These are phyloP conservation scores for Rhododendron mucronatum DNA, from an alignment of 148 eudicot genomes.

Conservation along the genomic window DNA sequence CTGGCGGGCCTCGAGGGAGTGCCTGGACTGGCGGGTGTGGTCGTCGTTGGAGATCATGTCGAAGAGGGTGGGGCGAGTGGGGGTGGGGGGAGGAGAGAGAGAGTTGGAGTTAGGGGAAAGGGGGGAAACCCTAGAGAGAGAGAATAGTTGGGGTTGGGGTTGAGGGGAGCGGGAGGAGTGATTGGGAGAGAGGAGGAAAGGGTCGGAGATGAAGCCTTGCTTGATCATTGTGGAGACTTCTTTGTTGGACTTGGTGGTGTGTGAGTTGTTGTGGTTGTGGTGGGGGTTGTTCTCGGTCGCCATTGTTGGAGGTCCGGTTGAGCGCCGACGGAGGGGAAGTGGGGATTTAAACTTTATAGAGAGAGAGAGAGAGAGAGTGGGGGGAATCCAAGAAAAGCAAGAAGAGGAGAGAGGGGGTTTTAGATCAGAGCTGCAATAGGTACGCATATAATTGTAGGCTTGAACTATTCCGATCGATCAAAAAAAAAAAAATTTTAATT, in stretches of 20 bases:
- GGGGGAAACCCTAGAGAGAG: slow-evolving; percentile 6
- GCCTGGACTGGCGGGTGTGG: slow-evolving; percentile 36
- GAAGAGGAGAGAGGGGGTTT: neutral
- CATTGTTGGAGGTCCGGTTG: slow-evolving; percentile 6
- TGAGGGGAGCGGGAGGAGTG: slow-evolving; percentile 20
- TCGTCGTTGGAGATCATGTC: slow-evolving; percentile 73
- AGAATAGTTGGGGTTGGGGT: neutral
- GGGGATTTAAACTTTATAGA: neutral
- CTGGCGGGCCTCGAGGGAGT: slow-evolving; percentile 33
- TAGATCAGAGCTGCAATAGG: too few relatives aligned
- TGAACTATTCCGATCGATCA: too few relatives aligned
- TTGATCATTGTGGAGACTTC: slow-evolving; percentile 52
- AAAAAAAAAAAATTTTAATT: too few relatives aligned
- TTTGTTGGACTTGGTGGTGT: neutral
- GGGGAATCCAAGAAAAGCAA: slow-evolving; percentile 17
- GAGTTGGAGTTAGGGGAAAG: neutral
- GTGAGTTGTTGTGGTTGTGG: neutral
- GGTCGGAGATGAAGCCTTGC: slow-evolving; percentile 62
- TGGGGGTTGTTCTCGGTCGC: slow-evolving; percentile 5
- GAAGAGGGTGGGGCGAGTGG: slow-evolving; percentile 57
- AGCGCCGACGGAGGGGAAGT: neutral
- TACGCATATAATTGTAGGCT: too few relatives aligned
- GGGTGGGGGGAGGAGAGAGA: slow-evolving; percentile 26
- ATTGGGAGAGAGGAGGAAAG: slow-evolving; percentile 29
- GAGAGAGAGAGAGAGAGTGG: neutral